Base-by-base conservation (phyloP, 257 asterid genomes). In the Buddleja alternifolia region DNA sequence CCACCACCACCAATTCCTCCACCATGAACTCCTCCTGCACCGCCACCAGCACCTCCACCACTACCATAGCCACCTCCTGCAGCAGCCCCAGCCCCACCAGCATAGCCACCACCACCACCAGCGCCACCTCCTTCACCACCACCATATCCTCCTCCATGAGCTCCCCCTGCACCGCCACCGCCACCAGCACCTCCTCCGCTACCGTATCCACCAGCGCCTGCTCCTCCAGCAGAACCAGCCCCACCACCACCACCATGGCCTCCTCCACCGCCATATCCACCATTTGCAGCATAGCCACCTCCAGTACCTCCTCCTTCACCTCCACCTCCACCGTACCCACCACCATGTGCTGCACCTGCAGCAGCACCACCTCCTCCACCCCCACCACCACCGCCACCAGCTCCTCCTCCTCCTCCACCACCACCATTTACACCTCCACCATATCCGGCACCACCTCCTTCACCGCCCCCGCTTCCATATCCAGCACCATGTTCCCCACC, bases 31-130 rank as follows among this genome's bases (percentile, higher is more conserved):
- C 63, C 61, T 16, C 60, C 47, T 10, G 50, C 71, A 50, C 41
- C 41, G 19, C 77, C 80, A 24, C 86, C 91, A 14, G 46, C 79
- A 1, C 85, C 90, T 2, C 81, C 76, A 1, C 85, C 85, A 10
- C 69, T 74, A 0, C 85, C 67, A 8, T 77, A 81, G 0, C 92
- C 95, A 2, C 73, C 72, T 11, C 87, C 90, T 8, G 79, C 85
- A 16, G 73, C 81, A 29, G 74, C 71, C 25, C 41, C 79, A 4
- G 82, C 82, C 0, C 85, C 88, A 0, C 61, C 78, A 8, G 77
- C 83, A 52, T 59, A 78, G 1, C 81, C 93, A 0, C 85, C 89
- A 3, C 88, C 95, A 0, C 89, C 91, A 0, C 96, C 91, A 0
- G 56, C 63, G 11, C 90, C 88, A 0, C 74, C 86, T 29, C 92